Conservation (phyloP, 495 filamentous ascomycete genomes). For the Penicillium lagena region DNA sequence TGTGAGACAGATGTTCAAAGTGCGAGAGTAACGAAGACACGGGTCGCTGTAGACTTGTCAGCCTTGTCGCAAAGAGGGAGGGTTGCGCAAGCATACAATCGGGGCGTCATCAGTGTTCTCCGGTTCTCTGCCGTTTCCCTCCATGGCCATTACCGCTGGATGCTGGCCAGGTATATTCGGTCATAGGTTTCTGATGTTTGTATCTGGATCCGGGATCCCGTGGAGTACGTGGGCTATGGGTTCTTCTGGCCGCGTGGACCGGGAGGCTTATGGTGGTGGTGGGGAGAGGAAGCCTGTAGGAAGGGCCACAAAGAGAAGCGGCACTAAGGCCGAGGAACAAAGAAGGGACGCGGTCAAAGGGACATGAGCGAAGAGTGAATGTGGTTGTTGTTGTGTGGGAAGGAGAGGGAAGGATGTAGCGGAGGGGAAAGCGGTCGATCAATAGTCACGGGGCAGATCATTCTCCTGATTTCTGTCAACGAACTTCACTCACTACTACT, state of each 20-base stretch:
- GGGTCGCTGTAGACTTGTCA: conserved; percentile 43
- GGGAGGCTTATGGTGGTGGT: background rate
- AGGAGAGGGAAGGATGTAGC: conserved; percentile 11
- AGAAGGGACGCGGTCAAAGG: background rate
- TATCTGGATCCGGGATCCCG: conserved; percentile 2
- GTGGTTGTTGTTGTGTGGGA: background rate
- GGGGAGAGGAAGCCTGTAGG: background rate
- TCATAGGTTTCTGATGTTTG: conserved; percentile 23
- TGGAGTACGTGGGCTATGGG: background rate
- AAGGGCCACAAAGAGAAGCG: conserved; percentile 3
- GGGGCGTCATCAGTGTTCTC: conserved; percentile 39
- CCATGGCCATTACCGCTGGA: conserved; percentile 31
- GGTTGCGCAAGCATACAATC: conserved; percentile 34
- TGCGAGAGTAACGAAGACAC: conserved; percentile 89
- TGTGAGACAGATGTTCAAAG: conserved; percentile 78
- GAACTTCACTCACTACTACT: conserved; percentile 1
- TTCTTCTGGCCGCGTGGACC: background rate
- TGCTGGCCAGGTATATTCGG: conserved; percentile 11
- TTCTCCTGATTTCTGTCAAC: conserved; percentile 9
- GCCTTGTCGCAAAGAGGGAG: conserved; percentile 3
- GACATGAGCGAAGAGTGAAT: background rate
- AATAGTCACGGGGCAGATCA: conserved; percentile 21
- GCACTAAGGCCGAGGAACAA: conserved; percentile 7
- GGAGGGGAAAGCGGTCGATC: conserved; percentile 24
- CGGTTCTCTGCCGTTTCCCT: conserved; percentile 26